A percentile compares a stretch with the other conserved stretches of the same genome.
These are phyloP conservation scores for Zalerion maritima DNA, from an alignment of 495 filamentous ascomycete genomes.

Conservation along the genomic window DNA sequence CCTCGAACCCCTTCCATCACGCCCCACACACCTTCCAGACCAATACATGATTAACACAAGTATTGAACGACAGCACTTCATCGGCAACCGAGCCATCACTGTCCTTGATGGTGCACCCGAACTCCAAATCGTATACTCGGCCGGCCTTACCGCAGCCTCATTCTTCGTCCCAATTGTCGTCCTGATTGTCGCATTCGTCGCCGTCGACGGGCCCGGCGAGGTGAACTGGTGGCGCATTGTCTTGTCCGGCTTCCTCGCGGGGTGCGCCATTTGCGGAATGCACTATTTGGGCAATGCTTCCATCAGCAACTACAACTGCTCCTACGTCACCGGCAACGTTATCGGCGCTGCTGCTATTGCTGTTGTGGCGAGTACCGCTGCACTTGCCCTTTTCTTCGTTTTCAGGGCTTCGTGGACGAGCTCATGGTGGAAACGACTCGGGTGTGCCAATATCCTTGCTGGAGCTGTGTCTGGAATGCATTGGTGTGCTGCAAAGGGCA, in stretches of 20 bases:
- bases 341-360: conserved; percentile 58
- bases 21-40: no score
- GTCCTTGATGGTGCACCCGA: conserved; percentile 44
- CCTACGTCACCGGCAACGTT: conserved; percentile 43
- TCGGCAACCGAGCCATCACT: conserved; percentile 67
- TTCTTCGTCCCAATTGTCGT: conserved; percentile 70
- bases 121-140: conserved; percentile 60
- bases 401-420: conserved; percentile 65
- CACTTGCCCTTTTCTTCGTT: conserved; percentile 64
- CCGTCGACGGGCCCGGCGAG: conserved; percentile 39
- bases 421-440: conserved; percentile 54
- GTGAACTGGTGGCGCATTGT: conserved; percentile 42
- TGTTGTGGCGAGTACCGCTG: conserved; percentile 47
- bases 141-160: conserved; percentile 62
- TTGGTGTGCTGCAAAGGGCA: conserved; percentile 67
- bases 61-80: conserved; percentile 48
- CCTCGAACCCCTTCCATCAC: conserved; percentile 4
- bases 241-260: conserved; percentile 51
- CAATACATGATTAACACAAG: no score
- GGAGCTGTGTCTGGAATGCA: conserved; percentile 75
- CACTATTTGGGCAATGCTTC: conserved; percentile 78
- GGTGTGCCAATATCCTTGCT: conserved; percentile 53
- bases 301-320: conserved; percentile 58
- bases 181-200: conserved; percentile 55
- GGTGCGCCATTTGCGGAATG: conserved; percentile 70